phyloP scores from a whole-genome alignment of 2,329 filamentous ascomycete genomes.

The Venturia nashicola region DNA sequence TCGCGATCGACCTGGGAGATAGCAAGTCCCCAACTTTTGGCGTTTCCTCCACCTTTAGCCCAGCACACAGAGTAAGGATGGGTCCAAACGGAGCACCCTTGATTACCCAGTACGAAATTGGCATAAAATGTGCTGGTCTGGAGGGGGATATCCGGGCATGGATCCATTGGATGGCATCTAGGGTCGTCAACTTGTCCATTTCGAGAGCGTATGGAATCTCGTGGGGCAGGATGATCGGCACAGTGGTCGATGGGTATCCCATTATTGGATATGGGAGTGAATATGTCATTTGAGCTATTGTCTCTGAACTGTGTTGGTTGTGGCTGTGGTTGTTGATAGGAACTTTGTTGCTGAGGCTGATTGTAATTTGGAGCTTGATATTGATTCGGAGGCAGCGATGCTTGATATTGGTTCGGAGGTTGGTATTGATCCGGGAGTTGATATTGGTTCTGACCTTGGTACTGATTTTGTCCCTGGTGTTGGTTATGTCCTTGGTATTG shows the following conservation, averaged over 20 bases:
- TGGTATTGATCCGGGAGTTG: not conserved
- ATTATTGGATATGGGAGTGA: not conserved
- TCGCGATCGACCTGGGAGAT: constrained; percentile 60
- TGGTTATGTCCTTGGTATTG: constrained; percentile 1
- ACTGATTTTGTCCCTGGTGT: not conserved
- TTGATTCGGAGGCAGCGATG: not conserved
- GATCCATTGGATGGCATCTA: not conserved
- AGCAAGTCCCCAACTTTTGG: constrained; percentile 63
- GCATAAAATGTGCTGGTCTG: constrained; percentile 61
- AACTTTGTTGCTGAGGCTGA: not conserved
- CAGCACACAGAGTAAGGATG: constrained; percentile 44
- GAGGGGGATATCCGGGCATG: constrained; percentile 19
- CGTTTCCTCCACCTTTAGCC: constrained; percentile 37
- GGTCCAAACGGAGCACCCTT: constrained; percentile 57
- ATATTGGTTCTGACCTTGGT: not conserved
- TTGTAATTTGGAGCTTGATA: not conserved
- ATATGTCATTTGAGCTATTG: not conserved
- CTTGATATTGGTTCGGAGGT: not conserved
- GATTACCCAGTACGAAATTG: constrained; percentile 67
- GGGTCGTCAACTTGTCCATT: not conserved
- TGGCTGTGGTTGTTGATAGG: not conserved
- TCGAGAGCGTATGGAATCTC: not conserved
- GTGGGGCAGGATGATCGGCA: constrained; percentile 27
- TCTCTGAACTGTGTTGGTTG: not conserved
- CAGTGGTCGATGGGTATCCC: constrained; percentile 18